Base-by-base conservation (phyloP, 2,329 filamentous ascomycete genomes). In the Tolypocladium cylindrosporum region DNA sequence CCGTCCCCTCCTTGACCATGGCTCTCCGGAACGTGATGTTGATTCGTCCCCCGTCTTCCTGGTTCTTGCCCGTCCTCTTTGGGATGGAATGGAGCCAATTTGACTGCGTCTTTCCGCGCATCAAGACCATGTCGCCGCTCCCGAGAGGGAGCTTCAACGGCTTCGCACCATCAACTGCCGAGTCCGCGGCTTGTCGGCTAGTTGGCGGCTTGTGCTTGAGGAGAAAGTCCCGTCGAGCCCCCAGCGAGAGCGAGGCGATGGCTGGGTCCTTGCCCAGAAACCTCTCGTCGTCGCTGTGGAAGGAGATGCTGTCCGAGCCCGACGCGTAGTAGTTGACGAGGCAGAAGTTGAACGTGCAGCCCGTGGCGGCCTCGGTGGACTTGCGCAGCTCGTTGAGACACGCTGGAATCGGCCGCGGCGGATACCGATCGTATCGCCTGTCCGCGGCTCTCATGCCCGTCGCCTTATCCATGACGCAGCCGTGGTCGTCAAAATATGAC, bases 301-400 rank as follows among this genome's bases (percentile, higher is more conserved):
- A 93, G 13, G 85, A 82, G 54, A 93, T 93, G 63, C 86, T 90
- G 69, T 93, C 89, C 7, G 83, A 75, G 0, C 89, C 89, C 4
- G 81, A 82, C n/a, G 86, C 86, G 67, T 93, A 93, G 73, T 93
- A 93, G 67, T 93, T 93, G 5, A 93, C 87, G 1, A 93, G 78
- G 60, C 86, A 89, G 68, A 92, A 90, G 68, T 93, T 93, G 72
- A 88, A 93, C 1, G 67, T 78, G 65, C 82, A 82, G n/a, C 79
- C 79, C 0, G 87, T 89, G 0, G 83, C 81, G 5, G 79, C 77
- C 70, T 93, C 87, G 1, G 87, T 84, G 11, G 83, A 77, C 40
- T 71, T 73, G 11, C 85, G 81, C 9, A 93, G 77, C 7, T 77
- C 70, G 43, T 89, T 82, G 0, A 93, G 78, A 64, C 88, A 91